These are phyloP conservation scores for Penicillium sp. DNA, from an alignment of 2,329 filamentous ascomycete species.

Conservation along the genomic window DNA sequence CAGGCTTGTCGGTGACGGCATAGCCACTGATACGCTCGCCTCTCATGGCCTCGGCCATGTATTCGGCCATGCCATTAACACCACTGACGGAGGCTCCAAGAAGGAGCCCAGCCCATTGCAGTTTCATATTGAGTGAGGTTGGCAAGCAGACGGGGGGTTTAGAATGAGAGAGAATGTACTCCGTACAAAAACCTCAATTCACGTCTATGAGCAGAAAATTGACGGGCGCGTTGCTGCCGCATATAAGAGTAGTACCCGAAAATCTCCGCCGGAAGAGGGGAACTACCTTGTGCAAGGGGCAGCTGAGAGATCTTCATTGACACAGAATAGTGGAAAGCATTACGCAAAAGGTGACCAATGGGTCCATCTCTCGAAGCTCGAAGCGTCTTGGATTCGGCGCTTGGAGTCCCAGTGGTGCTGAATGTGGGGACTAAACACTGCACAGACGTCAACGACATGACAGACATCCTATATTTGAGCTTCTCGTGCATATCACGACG, in stretches of 20 bases:
- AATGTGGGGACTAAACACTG: background rate
- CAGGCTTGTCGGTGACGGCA: constrained; percentile 2
- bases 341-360: background rate
- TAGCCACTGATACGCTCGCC: constrained; percentile 9
- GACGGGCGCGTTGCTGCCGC: background rate
- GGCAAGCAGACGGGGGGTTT: background rate
- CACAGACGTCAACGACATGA: background rate
- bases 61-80: constrained; percentile 8
- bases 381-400: background rate
- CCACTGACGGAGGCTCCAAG: constrained; percentile 4
- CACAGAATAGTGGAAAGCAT: background rate
- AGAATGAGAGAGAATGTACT: background rate
- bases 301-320: background rate
- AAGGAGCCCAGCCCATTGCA: constrained; percentile 10
- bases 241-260: background rate
- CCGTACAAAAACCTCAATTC: background rate
- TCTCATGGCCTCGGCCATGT: constrained; percentile 13
- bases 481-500: background rate
- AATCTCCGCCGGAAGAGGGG: background rate
- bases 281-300: background rate
- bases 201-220: background rate
- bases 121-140: constrained; percentile 3
- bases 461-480: background rate
- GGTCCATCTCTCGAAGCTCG: background rate
- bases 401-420: no score